These are phyloP conservation scores for Arabidopsis suecica DNA, from an alignment of 345 rosid species.

Conservation along the genomic window DNA sequence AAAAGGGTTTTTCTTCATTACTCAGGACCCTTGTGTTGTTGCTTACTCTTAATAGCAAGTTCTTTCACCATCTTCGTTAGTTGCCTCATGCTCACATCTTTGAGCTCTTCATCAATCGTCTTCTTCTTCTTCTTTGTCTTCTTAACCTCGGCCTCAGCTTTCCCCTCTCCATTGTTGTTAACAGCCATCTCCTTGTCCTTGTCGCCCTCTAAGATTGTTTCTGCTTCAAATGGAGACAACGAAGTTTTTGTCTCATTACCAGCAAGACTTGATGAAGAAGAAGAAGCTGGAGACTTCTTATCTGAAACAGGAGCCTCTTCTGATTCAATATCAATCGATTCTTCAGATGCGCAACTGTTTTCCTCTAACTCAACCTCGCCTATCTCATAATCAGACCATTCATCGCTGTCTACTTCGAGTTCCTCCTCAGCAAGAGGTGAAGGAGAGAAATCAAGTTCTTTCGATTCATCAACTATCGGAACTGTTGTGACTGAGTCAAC, in stretches of 20 bases:
- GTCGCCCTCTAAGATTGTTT: slow-evolving; percentile 34
- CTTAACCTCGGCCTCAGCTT: slow-evolving; percentile 29
- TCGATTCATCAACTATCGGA: slow-evolving; percentile 11
- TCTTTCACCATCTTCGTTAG: slow-evolving; percentile 55
- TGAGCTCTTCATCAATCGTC: slow-evolving; percentile 38
- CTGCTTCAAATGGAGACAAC: slow-evolving; percentile 42
- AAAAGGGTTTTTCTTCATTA: background rate
- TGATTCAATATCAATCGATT: background rate
- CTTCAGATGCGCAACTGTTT: slow-evolving; percentile 1
- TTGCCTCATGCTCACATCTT: slow-evolving; percentile 52
- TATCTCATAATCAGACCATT: slow-evolving; percentile 34
- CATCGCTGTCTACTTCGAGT: slow-evolving; percentile 30
- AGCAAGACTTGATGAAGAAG: slow-evolving; percentile 1
- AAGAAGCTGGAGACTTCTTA: slow-evolving; percentile 36
- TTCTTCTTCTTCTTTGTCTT: slow-evolving; percentile 34
- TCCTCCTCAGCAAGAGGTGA: slow-evolving; percentile 1
- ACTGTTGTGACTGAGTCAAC: slow-evolving; percentile 18
- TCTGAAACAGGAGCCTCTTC: slow-evolving; percentile 26
- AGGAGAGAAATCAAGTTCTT: slow-evolving; percentile 18
- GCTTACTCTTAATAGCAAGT: slow-evolving; percentile 39
- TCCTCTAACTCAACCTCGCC: background rate
- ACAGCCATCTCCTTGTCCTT: slow-evolving; percentile 26
- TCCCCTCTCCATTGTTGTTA: slow-evolving; percentile 48
- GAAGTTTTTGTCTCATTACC: slow-evolving; percentile 7
- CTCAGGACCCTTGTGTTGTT: slow-evolving; percentile 34